Evolutionary conservation across 2,329 filamentous ascomycete genomes (phyloP), one percentile per base, ranked within the genome.

Genomic region (Ambrosiella cleistominuta): DNA sequence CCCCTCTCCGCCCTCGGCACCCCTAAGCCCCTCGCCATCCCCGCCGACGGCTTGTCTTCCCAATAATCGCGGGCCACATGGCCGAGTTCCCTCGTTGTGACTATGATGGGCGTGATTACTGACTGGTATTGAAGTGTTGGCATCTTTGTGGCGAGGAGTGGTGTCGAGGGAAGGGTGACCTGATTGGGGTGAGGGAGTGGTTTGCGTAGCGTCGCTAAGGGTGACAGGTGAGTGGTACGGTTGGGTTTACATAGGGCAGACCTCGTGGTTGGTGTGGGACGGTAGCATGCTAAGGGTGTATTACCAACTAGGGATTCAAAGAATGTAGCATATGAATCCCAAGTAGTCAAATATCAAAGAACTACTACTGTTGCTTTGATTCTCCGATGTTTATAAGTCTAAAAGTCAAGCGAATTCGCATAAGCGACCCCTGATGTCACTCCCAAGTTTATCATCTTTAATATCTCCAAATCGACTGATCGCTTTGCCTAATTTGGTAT

Each of bases 1-100:
- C 27, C 27, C 27, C 27, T 27, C 27, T 27, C 27, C 49, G 63
- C 61, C 17, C 62, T 67, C 8, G 65, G 68, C 58, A 63, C 66
- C 40, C 61, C 63, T 35, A 64, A 64, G 56, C 64, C 65, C 1
- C 65, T 66, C 53, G 68, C 66, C n/a, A 62, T 61, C 17, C 62
- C 68, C 0, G 63, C 60, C 38, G 64, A 69, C 56, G 70, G 70
- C 3, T 63, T 71, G 27, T 66, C 66, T 39, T 68, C 66, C 9
- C 64, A 12, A 40, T 52, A 35, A 56, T 71, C 47, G 62, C 62
- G 58, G 47, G 5, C 9, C 35, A 11, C 19, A 11, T 11, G 19
- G 47, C 5, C 3, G 47, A 12, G 27, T 35, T 9, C 7, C 47
- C 15, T 51, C 11, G 27, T n/a, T 35, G 6, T 51, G 44, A 17